Conservation (phyloP, 2,329 filamentous ascomycete species). For the Calonectria naviculata region DNA sequence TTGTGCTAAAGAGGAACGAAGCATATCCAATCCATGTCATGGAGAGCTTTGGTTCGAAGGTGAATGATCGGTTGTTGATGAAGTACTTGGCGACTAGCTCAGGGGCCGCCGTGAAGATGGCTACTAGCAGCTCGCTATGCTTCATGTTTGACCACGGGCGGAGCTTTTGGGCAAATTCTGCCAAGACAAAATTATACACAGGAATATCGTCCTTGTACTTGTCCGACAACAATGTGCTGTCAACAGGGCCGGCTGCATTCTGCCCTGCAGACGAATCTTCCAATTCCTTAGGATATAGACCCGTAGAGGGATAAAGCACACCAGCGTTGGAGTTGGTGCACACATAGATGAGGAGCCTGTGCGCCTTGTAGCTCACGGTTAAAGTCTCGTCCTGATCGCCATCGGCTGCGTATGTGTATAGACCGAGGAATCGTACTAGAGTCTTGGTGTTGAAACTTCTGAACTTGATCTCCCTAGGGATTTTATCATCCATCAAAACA, state of each 20-base stretch:
- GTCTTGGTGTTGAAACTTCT: constrained; percentile 80
- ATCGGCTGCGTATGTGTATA: constrained; percentile 72
- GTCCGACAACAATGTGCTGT: constrained; percentile 76
- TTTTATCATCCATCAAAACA: constrained; percentile 79
- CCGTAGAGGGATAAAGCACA: constrained; percentile 79
- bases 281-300: constrained; percentile 85
- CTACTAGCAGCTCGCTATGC: constrained; percentile 83
- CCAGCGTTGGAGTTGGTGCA: constrained; percentile 82
- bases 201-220: constrained; percentile 74
- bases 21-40: constrained; percentile 96
- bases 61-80: constrained; percentile 80
- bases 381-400: constrained; percentile 52
- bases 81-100: constrained; percentile 93
- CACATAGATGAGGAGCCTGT: constrained; percentile 78
- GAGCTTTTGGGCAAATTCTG: constrained; percentile 81
- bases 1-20: constrained; percentile 84
- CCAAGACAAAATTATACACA: constrained; percentile 82
- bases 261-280: constrained; percentile 56
- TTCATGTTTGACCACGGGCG: constrained; percentile 85
- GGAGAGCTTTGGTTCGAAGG: constrained; percentile 90
- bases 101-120: constrained; percentile 83
- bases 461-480: constrained; percentile 80
- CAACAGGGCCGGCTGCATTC: constrained; percentile 64
- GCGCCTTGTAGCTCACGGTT: constrained; percentile 74
- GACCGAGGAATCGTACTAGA: constrained; percentile 75